These are phyloP conservation scores for Oldenlandia corymbosa DNA, from an alignment of 257 asterid genomes.

Conservation along the genomic window DNA sequence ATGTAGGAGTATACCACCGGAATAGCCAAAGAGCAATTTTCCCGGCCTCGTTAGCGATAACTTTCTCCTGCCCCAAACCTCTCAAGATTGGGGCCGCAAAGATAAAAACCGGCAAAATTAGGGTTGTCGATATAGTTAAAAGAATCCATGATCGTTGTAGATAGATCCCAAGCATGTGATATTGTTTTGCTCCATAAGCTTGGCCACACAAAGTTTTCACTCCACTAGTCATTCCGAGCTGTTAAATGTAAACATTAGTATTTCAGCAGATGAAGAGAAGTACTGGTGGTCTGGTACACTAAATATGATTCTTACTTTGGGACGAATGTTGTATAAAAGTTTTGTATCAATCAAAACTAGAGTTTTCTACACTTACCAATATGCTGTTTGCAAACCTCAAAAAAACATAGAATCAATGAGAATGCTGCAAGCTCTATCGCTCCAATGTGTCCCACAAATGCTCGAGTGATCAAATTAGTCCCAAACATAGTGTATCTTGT, in stretches of 20 bases:
- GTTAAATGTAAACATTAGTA: slow-evolving; percentile 17
- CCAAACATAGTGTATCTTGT: slow-evolving; percentile 44
- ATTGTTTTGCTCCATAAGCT: slow-evolving; percentile 74
- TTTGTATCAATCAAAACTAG: no score
- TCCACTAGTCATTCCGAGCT: slow-evolving; percentile 82
- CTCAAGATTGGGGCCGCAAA: slow-evolving; percentile 49
- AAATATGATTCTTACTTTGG: no score
- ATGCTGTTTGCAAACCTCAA: slow-evolving; percentile 46
- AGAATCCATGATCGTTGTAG: slow-evolving; percentile 79
- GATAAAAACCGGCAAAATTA: slow-evolving; percentile 40
- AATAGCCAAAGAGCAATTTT: slow-evolving; percentile 45
- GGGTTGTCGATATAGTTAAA: slow-evolving; percentile 29
- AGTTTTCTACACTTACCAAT: slow-evolving; percentile 26
- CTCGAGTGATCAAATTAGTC: slow-evolving; percentile 36
- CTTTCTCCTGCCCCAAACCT: slow-evolving; percentile 61
- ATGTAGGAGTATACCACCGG: slow-evolving; percentile 48
- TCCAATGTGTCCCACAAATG: slow-evolving; percentile 46
- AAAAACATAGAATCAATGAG: slow-evolving; percentile 39
- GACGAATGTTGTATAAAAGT: no score
- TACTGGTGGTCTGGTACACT: no score
- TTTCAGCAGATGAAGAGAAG: not conserved
- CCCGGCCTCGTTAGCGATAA: slow-evolving; percentile 44
- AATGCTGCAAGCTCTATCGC: slow-evolving; percentile 46
- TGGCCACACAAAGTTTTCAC: slow-evolving; percentile 77
- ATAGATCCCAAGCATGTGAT: slow-evolving; percentile 75